Evolutionary conservation across 2,329 filamentous ascomycete species (phyloP).

Genomic region (Myriosclerotinia scirpicola): DNA sequence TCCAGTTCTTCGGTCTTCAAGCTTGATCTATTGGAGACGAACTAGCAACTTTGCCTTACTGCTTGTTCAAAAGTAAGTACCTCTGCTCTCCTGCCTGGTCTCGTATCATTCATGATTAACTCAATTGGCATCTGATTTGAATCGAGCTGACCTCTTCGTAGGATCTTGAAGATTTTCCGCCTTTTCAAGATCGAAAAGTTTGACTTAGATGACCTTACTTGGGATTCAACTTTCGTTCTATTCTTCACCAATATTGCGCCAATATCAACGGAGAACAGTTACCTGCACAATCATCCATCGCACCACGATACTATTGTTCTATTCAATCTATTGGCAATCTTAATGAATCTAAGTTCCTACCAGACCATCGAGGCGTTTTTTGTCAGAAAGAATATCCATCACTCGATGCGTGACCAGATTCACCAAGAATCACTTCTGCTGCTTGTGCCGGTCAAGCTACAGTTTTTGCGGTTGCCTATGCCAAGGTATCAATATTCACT

Average conservation of each 20-base stretch:
- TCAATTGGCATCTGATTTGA: rapidly evolving
- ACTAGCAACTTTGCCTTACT: neutral
- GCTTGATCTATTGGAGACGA: neutral
- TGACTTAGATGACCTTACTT: neutral
- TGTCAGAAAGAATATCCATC: no score
- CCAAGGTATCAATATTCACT: neutral
- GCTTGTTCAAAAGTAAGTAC: neutral
- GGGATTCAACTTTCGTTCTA: neutral
- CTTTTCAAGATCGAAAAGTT: neutral
- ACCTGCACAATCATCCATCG: neutral
- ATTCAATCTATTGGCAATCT: neutral
- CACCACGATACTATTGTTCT: rapidly evolving
- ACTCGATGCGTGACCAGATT: neutral
- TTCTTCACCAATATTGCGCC: no score
- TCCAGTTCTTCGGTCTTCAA: neutral
- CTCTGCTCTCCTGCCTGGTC: rapidly evolving
- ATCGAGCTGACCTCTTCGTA: neutral
- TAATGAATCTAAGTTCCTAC: no score
- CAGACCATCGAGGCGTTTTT: no score
- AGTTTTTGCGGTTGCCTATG: no score
- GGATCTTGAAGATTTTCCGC: rapidly evolving
- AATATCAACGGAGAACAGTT: neutral
- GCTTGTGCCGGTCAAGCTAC: neutral
- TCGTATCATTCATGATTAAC: no score
- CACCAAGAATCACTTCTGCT: neutral